Base-by-base conservation (phyloP, 345 rosid genomes). In the Arabidopsis arenosa region DNA sequence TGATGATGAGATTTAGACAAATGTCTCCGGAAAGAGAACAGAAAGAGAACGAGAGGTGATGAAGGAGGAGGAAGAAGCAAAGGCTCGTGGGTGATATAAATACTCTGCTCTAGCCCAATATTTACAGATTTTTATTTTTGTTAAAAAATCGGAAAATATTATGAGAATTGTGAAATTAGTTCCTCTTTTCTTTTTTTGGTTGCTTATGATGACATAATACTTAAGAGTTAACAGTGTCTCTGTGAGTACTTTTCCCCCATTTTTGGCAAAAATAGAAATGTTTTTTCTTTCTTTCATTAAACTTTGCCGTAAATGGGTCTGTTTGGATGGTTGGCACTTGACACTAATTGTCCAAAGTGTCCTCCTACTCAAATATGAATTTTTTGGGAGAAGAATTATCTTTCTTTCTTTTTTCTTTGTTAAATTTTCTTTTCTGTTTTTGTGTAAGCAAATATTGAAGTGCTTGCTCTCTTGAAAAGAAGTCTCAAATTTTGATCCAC, bases 41-140 rank as follows among this genome's bases (percentile, higher is more conserved):
- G 49, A 63, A 13, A 64, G 62, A 63, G 36, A 61, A 78, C 71
- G 73, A 37, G 76, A 60, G 79, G 68, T 80, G 70, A 61, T 76
- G 70, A 79, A 57, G 67, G 6, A 43, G 73, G 48, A 51, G 3
- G 58, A 33, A 15, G 74, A 72, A 66, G 74, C 70, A 72, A 58
- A 51, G 74, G 36, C 81, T 78, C 73, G 65, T 72, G 73, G 77
- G 63, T 72, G 60, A 66, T 66, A 72, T 78, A 78, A 78, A 78
- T 78, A 72, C 73, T 78, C 77, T 78, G 77, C 73, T 70, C 80
- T 68, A 8, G 5, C 63, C 4, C 68, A 32, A 53, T 51, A 5
- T 30, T 75, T 45, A 10, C 30, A 40, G 32, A 35, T 0, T 30
- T 49, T 40, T 6, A 17, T 9, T 45, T 35, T 18, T 39, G 4